phyloP scores from a whole-genome alignment of 2,329 filamentous ascomycete species.

The Pseudonectria foliicola region DNA sequence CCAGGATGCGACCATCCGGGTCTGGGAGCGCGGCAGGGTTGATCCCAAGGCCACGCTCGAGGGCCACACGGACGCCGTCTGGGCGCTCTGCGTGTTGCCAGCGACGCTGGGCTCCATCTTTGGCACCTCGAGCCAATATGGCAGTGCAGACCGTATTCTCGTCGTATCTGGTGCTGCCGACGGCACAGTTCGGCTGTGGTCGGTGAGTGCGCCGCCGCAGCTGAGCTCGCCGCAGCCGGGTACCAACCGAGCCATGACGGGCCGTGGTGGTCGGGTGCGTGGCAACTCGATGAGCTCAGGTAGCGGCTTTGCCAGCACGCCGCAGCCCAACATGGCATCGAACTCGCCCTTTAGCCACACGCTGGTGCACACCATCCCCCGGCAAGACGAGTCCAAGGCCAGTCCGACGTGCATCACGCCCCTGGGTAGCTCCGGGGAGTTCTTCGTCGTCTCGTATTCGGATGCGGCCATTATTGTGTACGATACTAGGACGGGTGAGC shows the following conservation, averaged over 20 bases:
- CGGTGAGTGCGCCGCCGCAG: constrained; percentile 84
- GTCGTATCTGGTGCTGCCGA: constrained; percentile 90
- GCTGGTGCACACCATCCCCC: constrained; percentile 77
- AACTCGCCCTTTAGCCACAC: constrained; percentile 82
- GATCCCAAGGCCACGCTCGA: constrained; percentile 93
- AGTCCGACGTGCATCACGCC: constrained; percentile 92
- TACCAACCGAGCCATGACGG: constrained; percentile 47
- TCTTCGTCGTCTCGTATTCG: constrained; percentile 87
- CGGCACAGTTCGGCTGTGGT: constrained; percentile 88
- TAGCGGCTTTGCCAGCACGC: constrained; percentile 82
- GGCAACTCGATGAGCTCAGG: constrained; percentile 93
- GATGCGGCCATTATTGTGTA: constrained; percentile 89
- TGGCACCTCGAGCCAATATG: constrained; percentile 66
- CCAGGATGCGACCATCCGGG: constrained; percentile 83
- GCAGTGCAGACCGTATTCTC: constrained; percentile 76
- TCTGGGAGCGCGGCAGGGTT: constrained; percentile 92
- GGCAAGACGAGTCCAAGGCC: constrained; percentile 55
- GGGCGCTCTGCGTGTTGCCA: constrained; percentile 89
- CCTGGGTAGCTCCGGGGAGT: constrained; percentile 72
- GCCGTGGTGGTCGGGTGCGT: constrained; percentile 65
- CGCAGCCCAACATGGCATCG: constrained; percentile 80
- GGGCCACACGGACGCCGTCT: constrained; percentile 91
- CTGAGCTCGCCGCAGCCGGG: constrained; percentile 72
- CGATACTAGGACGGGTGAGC: constrained; percentile 85
- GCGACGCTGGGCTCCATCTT: constrained; percentile 75